phyloP scores from a whole-genome alignment of 345 rosid genomes.

The Gossypium arboreum region DNA sequence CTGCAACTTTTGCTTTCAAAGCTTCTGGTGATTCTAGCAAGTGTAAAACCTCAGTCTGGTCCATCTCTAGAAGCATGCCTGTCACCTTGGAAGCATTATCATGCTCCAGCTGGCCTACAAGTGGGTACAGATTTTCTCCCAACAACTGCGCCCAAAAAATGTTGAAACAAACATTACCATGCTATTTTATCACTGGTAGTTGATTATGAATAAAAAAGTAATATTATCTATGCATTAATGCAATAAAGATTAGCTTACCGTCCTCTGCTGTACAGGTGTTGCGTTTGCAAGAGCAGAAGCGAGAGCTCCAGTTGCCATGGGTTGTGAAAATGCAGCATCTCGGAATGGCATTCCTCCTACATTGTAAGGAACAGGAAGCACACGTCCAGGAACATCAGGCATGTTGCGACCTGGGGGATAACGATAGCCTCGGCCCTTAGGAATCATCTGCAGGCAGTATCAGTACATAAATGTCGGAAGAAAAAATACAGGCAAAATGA shows the following conservation, averaged over 20 bases:
- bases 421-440: constrained; percentile 67
- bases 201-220: neutral
- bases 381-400: constrained; percentile 74
- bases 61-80: constrained; percentile 23
- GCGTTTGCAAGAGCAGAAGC: constrained; percentile 59
- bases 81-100: constrained; percentile 78
- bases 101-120: constrained; percentile 65
- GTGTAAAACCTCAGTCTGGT: no score
- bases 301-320: no score
- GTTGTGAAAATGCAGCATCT: constrained; percentile 11
- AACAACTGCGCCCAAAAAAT: constrained; percentile 39
- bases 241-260: constrained; percentile 32
- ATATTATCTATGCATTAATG: neutral
- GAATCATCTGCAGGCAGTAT: constrained; percentile 59
- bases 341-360: constrained; percentile 60
- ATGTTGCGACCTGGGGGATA: constrained; percentile 77
- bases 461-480: constrained; percentile 2
- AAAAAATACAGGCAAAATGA: neutral
- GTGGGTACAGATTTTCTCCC: constrained; percentile 70
- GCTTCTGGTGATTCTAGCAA: constrained; percentile 35
- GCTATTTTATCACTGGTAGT: neutral
- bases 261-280: constrained; percentile 66
- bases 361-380: constrained; percentile 71
- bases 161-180: neutral
- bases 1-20: constrained; percentile 66